Evolutionary conservation across 495 filamentous ascomycete genomes (phyloP).

Genomic region (Penicillium ochrochloron): DNA sequence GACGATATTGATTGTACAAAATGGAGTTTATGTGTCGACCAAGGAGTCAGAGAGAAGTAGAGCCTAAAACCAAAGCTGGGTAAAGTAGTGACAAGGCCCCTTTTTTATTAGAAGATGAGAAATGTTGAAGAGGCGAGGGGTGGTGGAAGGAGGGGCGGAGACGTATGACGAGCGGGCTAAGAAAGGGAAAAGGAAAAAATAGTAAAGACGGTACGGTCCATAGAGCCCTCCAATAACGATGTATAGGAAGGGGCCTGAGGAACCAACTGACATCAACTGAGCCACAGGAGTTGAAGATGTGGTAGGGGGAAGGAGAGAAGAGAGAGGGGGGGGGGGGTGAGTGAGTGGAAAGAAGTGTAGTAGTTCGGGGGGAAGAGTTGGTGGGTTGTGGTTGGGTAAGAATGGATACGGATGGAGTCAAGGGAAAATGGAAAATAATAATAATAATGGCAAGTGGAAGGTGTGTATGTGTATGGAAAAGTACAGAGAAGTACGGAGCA

Average conservation of each 20-base stretch:
- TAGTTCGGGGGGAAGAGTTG: constrained; percentile 1
- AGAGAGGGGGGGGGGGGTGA: background rate
- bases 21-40: background rate
- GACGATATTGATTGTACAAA: constrained; percentile 3
- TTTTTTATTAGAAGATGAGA: constrained; percentile 24
- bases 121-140: constrained; percentile 31
- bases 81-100: constrained; percentile 9
- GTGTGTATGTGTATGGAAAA: background rate
- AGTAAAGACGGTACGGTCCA: constrained; percentile 34
- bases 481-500: background rate
- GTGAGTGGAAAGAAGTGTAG: constrained; percentile 1
- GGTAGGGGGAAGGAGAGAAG: constrained; percentile 16
- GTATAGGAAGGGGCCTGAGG: constrained; percentile 12
- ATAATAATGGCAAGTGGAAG: background rate
- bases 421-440: background rate
- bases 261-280: constrained; percentile 27
- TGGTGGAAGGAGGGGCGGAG: constrained; percentile 30
- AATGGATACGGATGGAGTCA: background rate
- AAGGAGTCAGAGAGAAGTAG: background rate
- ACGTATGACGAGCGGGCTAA: constrained; percentile 29
- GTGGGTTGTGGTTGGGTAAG: constrained; percentile 6
- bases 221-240: constrained; percentile 33
- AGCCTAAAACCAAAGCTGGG: constrained; percentile 6
- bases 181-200: constrained; percentile 23
- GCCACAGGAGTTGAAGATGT: constrained; percentile 24